A percentile compares a stretch with the other conserved stretches of the same genome.
Conservation (phyloP, 176 grass and related monocot species). For the sorghum (Sorghum bicolor) region Sorghum_bicolor_NCBIv3 NC_012873.2:65020001-65020500, state of each 20-base stretch:
- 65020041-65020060: constrained; percentile 1
- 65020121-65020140: constrained; percentile 55
- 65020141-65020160: constrained; percentile 37
- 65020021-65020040: not conserved
- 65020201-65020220: not conserved
- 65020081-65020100: constrained; percentile 41
- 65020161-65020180: constrained; percentile 60
- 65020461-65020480: constrained; percentile 63
- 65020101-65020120: constrained; percentile 65
- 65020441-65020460: constrained; percentile 66
- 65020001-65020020: not conserved
- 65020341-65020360: constrained; percentile 69
- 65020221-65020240: not conserved
- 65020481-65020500: constrained; percentile 70
- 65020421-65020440: constrained; percentile 65
- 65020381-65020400: constrained; percentile 52
- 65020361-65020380: constrained; percentile 71
- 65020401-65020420: constrained; percentile 58
- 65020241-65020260: not conserved
- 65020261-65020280: constrained; percentile 59
- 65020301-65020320: constrained; percentile 43
- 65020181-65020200: constrained; percentile 24
- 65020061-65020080: constrained; percentile 31
- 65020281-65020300: constrained; percentile 60
- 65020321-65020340: constrained; percentile 46